Evolutionary conservation across 1,284 basidiomycete genomes (phyloP), one percentile per base, ranked within the genome.

Genomic region (Melampsora larici-populina): DNA sequence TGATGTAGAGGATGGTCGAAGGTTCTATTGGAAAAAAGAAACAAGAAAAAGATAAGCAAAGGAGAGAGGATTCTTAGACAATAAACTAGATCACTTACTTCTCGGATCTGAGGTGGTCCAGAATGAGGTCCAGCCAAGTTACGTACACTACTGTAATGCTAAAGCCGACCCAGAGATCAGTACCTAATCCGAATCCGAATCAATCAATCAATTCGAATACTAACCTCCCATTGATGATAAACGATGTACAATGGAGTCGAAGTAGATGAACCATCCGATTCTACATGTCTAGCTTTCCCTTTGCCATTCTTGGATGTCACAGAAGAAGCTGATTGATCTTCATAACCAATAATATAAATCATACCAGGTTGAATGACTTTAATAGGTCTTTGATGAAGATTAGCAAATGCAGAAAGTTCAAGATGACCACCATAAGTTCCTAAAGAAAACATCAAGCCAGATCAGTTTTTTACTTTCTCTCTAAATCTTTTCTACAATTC

Each of bases 401-500:
- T 91, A 1, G 94, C 90, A 83, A 94, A 96, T 0, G 93, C 93
- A 18, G 91, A 91, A 11, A 96, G 87, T 83, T 96, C 94, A 81
- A 96, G 87, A 84, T 96, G 92, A 0, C 93, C 93, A 55, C 92
- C 94, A 80, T 95, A 96, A 0, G 92, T 94, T 36, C 90, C 92
- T 89, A 82, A 78, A 82, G 79, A 8, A n/a, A 26, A 3, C 1
- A n/a, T 24, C 13, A 21, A 51, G 17, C 46, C 31, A 36, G 36
- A 18, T 48, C 36, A 26, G 13, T 1, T 0, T 21, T 21, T 17
- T 13, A 21, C 3, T 36, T 18, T 9, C 9, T 18, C 17, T 21
- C 13, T 18, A 46, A 6, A 40, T 15, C 63, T 21, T 2, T 40
- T 4, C 17, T n/a, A n/a, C 48, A 51, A 49, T 48, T 7, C 9